Percentiles rank a stretch among this genome's conserved stretches.
Evolutionary conservation across 495 filamentous ascomycete species (phyloP).

Genomic region (Annulohypoxylon stygium): DNA sequence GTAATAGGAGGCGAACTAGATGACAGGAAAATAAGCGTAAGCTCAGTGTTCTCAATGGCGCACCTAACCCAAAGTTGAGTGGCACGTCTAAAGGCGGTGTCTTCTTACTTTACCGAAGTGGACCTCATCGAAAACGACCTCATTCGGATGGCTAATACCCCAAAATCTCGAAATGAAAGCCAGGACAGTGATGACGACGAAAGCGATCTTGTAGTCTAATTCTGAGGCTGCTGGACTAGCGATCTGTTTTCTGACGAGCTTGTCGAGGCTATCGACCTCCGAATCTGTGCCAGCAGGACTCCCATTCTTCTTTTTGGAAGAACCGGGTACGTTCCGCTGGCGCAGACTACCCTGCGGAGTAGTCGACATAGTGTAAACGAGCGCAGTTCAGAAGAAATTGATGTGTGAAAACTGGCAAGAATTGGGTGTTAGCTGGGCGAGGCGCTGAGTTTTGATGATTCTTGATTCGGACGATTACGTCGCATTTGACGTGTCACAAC

Average conservation of each 20-base stretch:
- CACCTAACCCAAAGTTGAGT: neutral
- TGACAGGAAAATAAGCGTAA: constrained; percentile 26
- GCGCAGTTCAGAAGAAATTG: constrained; percentile 33
- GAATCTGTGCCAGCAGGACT: constrained; percentile 55
- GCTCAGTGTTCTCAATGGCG: constrained; percentile 12
- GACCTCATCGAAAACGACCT: constrained; percentile 99
- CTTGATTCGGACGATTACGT: constrained; percentile 29
- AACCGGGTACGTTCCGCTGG: constrained; percentile 63
- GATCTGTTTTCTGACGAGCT: constrained; percentile 47
- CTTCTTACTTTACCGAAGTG: constrained; percentile 95
- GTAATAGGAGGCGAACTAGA: constrained; percentile 95
- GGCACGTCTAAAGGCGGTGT: constrained; percentile 3
- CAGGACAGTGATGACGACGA: constrained; percentile 80
- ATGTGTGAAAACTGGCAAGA: constrained; percentile 27
- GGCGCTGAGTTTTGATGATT: constrained; percentile 1
- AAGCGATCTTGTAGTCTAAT: constrained; percentile 87
- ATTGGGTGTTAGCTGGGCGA: constrained; percentile 22
- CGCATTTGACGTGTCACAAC: constrained; percentile 31
- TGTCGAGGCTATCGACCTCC: constrained; percentile 60
- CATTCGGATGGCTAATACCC: constrained; percentile 91
- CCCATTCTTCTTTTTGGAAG: constrained; percentile 60
- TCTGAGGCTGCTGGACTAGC: constrained; percentile 66
- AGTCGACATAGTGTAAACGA: constrained; percentile 56
- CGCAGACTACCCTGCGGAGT: constrained; percentile 65
- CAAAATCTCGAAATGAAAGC: constrained; percentile 95